Percentiles rank a stretch among this genome's conserved stretches.
These are phyloP conservation scores for Mikania micrantha DNA, from an alignment of 129 eudicot species.

Conservation along the genomic window DNA sequence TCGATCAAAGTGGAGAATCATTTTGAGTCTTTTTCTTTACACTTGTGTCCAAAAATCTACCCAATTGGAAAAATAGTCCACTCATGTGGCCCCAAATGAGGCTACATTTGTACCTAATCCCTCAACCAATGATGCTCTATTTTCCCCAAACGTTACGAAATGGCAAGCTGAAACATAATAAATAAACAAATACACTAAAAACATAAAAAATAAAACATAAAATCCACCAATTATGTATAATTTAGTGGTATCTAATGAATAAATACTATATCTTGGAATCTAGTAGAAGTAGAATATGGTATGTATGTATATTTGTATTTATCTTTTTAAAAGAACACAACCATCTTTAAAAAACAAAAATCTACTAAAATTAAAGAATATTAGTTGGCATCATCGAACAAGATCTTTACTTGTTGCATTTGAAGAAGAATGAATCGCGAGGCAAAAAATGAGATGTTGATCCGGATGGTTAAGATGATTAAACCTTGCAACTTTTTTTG, in stretches of 20 bases:
- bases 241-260: background rate
- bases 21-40: background rate
- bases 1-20: constrained; percentile 10
- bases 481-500: background rate
- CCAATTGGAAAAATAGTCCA: constrained; percentile 16
- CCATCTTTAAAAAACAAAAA: too few relatives aligned
- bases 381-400: background rate
- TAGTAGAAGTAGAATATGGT: too few relatives aligned
- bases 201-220: background rate
- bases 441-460: background rate
- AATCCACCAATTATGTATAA: background rate
- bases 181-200: background rate
- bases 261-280: background rate
- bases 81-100: constrained; percentile 25
- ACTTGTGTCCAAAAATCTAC: background rate
- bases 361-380: background rate
- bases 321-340: background rate
- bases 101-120: constrained; percentile 18
- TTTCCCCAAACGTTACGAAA: constrained; percentile 12
- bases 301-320: too few relatives aligned
- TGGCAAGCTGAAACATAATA: background rate
- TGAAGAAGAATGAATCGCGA: background rate
- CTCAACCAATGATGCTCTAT: constrained; percentile 17
- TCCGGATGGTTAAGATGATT: background rate
- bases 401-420: background rate